A percentile compares a stretch with the other conserved stretches of the same genome.
These are phyloP conservation scores for Amanita rimosa DNA, from an alignment of 768 basidiomycete species.

Conservation along the genomic window DNA sequence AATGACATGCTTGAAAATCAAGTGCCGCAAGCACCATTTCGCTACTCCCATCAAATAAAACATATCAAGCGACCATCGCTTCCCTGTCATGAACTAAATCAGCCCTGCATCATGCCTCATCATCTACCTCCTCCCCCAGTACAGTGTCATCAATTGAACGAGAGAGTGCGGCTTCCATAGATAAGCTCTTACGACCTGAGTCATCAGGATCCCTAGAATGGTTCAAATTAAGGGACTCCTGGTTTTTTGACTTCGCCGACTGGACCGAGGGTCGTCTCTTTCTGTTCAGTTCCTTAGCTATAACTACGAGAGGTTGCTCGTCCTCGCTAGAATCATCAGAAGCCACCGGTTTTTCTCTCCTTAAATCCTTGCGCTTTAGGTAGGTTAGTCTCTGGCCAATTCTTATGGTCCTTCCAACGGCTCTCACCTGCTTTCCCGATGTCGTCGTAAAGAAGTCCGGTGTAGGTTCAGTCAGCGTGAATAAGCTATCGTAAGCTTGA, in stretches of 20 bases:
- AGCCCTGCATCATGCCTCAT: not conserved
- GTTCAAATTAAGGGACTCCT: not conserved
- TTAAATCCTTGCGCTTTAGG: not conserved
- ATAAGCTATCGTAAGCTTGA: slow-evolving; percentile 2
- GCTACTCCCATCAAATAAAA: too few relatives aligned
- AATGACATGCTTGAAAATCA: not conserved
- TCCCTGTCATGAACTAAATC: too few relatives aligned
- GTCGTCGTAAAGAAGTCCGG: not conserved
- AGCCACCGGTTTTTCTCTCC: not conserved
- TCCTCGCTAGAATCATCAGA: not conserved
- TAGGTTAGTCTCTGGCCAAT: not conserved
- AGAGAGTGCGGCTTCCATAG: not conserved
- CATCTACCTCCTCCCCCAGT: not conserved
- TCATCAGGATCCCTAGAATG: not conserved
- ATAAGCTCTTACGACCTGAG: not conserved
- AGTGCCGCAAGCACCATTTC: not conserved
- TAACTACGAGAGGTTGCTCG: not conserved
- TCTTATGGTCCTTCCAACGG: not conserved
- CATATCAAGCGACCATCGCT: too few relatives aligned
- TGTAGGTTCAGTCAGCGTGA: not conserved
- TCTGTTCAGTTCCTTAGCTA: not conserved
- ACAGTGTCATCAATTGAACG: not conserved
- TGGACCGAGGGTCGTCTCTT: not conserved
- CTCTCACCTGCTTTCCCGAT: not conserved
- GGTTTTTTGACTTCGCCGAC: not conserved